phyloP scores from a whole-genome alignment of 495 filamentous ascomycete species.

The Astrothelium macrocarpum region DNA sequence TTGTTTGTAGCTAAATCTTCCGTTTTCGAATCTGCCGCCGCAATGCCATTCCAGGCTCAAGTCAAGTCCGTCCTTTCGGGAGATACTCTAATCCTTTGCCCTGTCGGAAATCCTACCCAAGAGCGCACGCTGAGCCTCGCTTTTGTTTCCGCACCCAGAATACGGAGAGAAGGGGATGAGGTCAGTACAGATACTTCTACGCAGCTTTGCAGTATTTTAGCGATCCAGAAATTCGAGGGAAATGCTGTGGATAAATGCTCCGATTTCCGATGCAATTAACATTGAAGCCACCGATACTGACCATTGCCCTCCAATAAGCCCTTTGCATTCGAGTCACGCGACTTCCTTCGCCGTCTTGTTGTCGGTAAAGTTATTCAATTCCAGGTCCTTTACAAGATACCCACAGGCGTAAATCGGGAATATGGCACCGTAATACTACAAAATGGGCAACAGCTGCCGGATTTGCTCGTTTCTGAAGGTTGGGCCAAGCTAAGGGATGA shows the following conservation, averaged over 20 bases:
- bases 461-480: conserved; percentile 70
- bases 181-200: conserved; percentile 31
- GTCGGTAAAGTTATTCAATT: conserved; percentile 85
- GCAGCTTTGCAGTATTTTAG: not conserved
- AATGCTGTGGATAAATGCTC: not conserved
- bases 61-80: conserved; percentile 92
- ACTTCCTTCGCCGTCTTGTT: conserved; percentile 70
- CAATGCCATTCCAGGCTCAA: conserved; percentile 44
- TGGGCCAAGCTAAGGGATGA: conserved; percentile 90
- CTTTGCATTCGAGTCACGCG: conserved; percentile 84
- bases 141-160: conserved; percentile 77
- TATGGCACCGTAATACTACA: conserved; percentile 71
- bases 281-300: not conserved
- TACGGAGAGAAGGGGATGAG: conserved; percentile 86
- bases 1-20: conserved; percentile 2
- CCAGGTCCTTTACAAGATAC: conserved; percentile 70
- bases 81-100: conserved; percentile 75
- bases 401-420: conserved; percentile 68
- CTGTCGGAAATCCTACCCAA: conserved; percentile 59
- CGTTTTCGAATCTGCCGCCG: conserved; percentile 18
- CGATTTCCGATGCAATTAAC: no score
- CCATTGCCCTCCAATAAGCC: conserved; percentile 30
- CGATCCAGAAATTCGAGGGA: not conserved
- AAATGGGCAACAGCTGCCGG: conserved; percentile 65
- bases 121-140: conserved; percentile 84